Base-by-base conservation (phyloP, 225 moss, liverwort and hornwort genomes). In the Bryoerythrophyllum caledonicum region DNA sequence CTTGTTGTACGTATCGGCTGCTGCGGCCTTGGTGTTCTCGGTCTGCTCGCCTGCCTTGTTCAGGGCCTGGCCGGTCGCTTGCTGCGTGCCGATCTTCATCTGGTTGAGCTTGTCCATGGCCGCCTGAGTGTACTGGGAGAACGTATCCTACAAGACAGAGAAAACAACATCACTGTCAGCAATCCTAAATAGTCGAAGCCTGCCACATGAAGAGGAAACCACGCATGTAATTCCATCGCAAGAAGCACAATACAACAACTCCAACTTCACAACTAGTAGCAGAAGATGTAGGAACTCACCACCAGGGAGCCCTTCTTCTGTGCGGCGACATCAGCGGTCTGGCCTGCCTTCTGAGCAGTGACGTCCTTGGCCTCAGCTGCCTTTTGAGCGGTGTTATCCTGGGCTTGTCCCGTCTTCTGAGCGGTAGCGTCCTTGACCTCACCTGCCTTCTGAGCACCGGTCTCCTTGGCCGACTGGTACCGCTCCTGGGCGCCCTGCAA, bases 71-170 rank as follows among this genome's bases (percentile, higher is more conserved):
- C 70, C 68, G 7, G 60, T 34, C 2, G 3, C 37, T 19, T 78
- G 68, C 24, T 82, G 78, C 16, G 77, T 63, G 9, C 63, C 57
- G 9, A 74, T 56, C 58, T 70, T 82, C 64, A 82, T 63, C 48
- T 78, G 78, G 62, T 65, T 63, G 68, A 82, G 24, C 63, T 82
- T 82, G 34, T 82, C 78, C 63, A 74, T 78, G 21, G 82, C 78
- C 26, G 74, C 78, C 32, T 82, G 78, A 0, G 82, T 74, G 16
- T 82, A 74, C 73, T 78, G 74, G 9, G 82, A 77, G 34, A 78
- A 68, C 1, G 78, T 74, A 16, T 70, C 69, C 82, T 82, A 19
- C 9, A 70, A 34, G 0, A 1, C 6, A 5, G 3, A 21, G 38
- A 54, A 21, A 40, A 54, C 7, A 40, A 54, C 7, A 19, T 4